Percentiles rank a stretch among this genome's conserved stretches.
These are phyloP conservation scores for Chenopodium album DNA, from an alignment of 148 eudicot genomes.

Conservation along the genomic window DNA sequence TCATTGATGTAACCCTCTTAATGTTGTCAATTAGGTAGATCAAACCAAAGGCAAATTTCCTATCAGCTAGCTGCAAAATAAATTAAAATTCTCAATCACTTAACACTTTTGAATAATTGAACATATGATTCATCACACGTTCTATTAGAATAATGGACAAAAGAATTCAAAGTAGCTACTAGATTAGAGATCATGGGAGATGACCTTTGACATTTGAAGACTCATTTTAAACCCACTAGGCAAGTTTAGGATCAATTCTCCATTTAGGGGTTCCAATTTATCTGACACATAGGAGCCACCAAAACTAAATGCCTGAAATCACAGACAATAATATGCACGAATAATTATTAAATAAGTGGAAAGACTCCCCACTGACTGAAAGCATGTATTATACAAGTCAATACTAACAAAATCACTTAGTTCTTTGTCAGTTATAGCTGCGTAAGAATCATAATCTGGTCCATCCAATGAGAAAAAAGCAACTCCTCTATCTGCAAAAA, in stretches of 20 bases:
- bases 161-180: background rate
- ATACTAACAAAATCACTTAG: conserved; percentile 72
- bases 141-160: background rate
- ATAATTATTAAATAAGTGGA: background rate
- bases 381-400: conserved; percentile 16
- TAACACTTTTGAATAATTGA: background rate
- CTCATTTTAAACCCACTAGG: conserved; percentile 55
- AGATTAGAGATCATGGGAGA: background rate
- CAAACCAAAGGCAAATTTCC: conserved; percentile 50
- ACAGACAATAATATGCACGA: conserved; percentile 8
- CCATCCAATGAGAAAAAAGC: conserved; percentile 61
- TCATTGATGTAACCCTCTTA: conserved; percentile 42
- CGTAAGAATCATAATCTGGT: conserved; percentile 32
- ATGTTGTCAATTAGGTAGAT: conserved; percentile 44
- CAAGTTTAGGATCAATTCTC: conserved; percentile 63
- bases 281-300: conserved; percentile 66
- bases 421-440: conserved; percentile 50
- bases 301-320: conserved; percentile 70
- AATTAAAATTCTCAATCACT: conserved; percentile 10
- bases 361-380: background rate
- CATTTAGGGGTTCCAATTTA: conserved; percentile 48
- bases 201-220: conserved; percentile 83
- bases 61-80: conserved; percentile 63
- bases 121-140: background rate
- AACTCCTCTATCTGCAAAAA: conserved; percentile 54